Evolutionary conservation across 148 eudicot genomes (phyloP), one percentile per base, ranked within the genome.

Genomic region (Cornus controversa): DNA sequence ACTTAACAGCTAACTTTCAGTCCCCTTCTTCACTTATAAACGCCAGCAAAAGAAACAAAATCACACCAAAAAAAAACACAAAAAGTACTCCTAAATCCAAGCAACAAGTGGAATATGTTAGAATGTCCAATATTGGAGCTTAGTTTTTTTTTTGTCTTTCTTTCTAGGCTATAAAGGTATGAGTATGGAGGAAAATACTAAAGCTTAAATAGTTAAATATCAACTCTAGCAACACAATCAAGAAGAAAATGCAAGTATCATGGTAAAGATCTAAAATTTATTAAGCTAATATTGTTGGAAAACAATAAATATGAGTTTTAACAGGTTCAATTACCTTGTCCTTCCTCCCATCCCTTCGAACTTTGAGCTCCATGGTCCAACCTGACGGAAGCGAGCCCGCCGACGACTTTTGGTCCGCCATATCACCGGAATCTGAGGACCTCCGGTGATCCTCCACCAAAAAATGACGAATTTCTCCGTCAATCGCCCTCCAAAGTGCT

Each of bases 331-430:
- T 85, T 84, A 93, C 98, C 93, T 86, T 85, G 75, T 90, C 91
- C 58, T 80, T 89, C 80, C 76, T 90, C 57, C 98, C 98, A 64
- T 60, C 87, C 76, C 85, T 90, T 23, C 93, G 75, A 25, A 82
- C 83, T 73, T 86, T 86, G 45, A 89, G 86, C 70, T 86, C 85
- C 54, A 81, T 88, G 63, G 85, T 90, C 96, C 98, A 91, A 24
- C 92, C 98, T 36, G 72, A 80, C 18, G 98, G 96, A 40, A 91
- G 83, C 88, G 88, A 87, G 27, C 83, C 89, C 54, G 40, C 54
- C 67, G 81, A 20, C 57, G 68, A 47, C 18, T 42, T 69, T 34
- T 70, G 22, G 42, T 66, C 81, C 57, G 77, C 81, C 85, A 80
- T 82, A 47, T 53, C 67, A 24, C 77, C 34, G 34, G 34, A 31